Evolutionary conservation across 108 stramenopile genomes (phyloP).

Genomic region (Conticribra guillardii): DNA sequence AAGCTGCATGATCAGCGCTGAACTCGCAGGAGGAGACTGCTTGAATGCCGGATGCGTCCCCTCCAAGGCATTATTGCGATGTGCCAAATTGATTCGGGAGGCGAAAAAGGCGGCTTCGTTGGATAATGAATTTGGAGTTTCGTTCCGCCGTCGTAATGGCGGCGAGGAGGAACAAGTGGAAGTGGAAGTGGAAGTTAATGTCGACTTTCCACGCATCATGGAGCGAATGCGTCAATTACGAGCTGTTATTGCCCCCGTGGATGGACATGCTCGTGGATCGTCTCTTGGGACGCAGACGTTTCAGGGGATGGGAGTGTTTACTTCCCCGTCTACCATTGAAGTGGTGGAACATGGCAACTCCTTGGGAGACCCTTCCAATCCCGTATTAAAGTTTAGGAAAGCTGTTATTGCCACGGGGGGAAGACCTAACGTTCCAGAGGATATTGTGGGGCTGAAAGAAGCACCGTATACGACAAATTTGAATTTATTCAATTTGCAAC

Average conservation of each 20-base stretch:
- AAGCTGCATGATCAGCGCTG: constrained; percentile 72
- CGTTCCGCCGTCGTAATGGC: neutral
- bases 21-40: constrained; percentile 90
- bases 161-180: neutral
- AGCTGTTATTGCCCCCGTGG: constrained; percentile 80
- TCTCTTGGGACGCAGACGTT: constrained; percentile 71
- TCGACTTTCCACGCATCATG: constrained; percentile 90
- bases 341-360: constrained; percentile 55
- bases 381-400: constrained; percentile 71
- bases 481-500: constrained; percentile 87
- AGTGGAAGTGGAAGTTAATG: constrained; percentile 58
- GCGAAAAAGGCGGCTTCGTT: constrained; percentile 52
- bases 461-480: constrained; percentile 93
- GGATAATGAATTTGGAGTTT: constrained; percentile 79
- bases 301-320: constrained; percentile 75
- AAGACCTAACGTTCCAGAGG: constrained; percentile 65
- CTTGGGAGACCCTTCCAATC: constrained; percentile 38
- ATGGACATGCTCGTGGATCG: constrained; percentile 78
- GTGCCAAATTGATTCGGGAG: constrained; percentile 70
- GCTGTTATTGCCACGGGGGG: constrained; percentile 96
- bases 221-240: constrained; percentile 66
- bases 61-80: constrained; percentile 89
- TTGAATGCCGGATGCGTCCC: constrained; percentile 96
- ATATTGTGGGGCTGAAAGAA: constrained; percentile 71
- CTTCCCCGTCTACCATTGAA: constrained; percentile 70